Base-by-base conservation (phyloP, 2,329 filamentous ascomycete species). In the Aureobasidium pullulans region DNA sequence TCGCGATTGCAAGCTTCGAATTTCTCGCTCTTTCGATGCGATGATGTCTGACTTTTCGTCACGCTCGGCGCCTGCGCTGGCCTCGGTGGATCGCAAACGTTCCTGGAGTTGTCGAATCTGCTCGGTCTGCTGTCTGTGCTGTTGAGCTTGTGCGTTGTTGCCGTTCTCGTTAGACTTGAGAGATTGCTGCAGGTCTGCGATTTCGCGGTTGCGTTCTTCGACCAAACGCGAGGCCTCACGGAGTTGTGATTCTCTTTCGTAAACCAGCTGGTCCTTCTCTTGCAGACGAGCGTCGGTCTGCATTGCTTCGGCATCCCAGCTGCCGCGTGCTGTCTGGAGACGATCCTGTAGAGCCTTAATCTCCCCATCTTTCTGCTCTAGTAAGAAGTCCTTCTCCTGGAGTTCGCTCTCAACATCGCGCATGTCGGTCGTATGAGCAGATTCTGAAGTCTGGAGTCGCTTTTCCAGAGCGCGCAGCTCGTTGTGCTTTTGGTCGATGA, bases 171-270 rank as follows among this genome's bases (percentile, higher is more conserved):
- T 66, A 6, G 65, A 61, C 7, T 68, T 65, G 15, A 71, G 60
- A 15, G 65, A 60, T 54, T 67, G 66, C 59, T 70, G 67, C n/a
- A 73, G 63, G 50, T 71, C 66, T 3, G 61, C 64, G 11, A 91
- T 76, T 65, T 90, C 85, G 62, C 92, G 88, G 53, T 94, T 88
- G 19, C 84, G 84, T 63, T 90, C 84, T 50, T 87, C 85, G 39
- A 95, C 81, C 1, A 84, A 70, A 2, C 85, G 83, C 60, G 93
- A 87, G 69, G 90, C 93, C 63, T 90, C 86, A 43, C 88, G 83
- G 11, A 93, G 70, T 8, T 90, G 85, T 4, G 84, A 83, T 71
- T 95, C 88, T 6, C 93, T 76, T 66, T 95, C 89, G 37, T 83
- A 83, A 11, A 96, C 81, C 7, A 66, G 39, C n/a, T 60, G 59